A percentile compares a stretch with the other conserved stretches of the same genome.
Conservation (phyloP, 805 yeast genomes). For the Zygosaccharomyces kombuchaensis region DNA sequence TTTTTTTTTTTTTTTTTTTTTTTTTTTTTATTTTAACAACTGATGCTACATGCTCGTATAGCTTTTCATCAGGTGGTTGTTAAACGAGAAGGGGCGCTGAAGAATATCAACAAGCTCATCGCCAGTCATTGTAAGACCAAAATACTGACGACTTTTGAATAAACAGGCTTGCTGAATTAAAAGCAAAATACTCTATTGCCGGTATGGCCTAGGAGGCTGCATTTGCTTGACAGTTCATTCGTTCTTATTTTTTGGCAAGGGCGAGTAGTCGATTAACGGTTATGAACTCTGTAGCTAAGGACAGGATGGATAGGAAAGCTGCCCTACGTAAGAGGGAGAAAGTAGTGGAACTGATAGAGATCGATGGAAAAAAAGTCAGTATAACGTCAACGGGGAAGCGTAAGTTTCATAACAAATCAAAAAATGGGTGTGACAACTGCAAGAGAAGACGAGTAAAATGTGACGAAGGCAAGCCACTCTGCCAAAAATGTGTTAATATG, state of each 20-base stretch:
- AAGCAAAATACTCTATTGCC: background rate
- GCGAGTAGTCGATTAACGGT: background rate
- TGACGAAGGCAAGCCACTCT: constrained; percentile 78
- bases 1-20: background rate
- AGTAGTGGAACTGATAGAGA: constrained; percentile 35
- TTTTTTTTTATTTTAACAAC: background rate
- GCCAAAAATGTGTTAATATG: constrained; percentile 76
- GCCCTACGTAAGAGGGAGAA: constrained; percentile 21
- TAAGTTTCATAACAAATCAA: constrained; percentile 82
- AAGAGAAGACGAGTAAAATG: constrained; percentile 88
- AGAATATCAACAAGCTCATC: constrained; percentile 12
- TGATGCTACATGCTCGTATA: constrained; percentile 4
- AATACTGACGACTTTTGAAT: constrained; percentile 1
- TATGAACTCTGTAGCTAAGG: constrained; percentile 2
- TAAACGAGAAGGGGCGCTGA: constrained; percentile 11
- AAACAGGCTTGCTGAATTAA: background rate
- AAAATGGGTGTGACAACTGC: constrained; percentile 87
- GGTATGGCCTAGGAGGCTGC: constrained; percentile 5
- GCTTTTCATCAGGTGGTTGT: constrained; percentile 8
- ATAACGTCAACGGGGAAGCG: constrained; percentile 63
- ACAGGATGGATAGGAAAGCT: constrained; percentile 9
- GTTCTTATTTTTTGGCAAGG: background rate
- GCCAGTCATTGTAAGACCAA: background rate
- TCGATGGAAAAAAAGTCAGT: constrained; percentile 39
- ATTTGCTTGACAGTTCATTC: background rate